phyloP scores from a whole-genome alignment of 805 yeast genomes.

The Ogataea dorogensis region DNA sequence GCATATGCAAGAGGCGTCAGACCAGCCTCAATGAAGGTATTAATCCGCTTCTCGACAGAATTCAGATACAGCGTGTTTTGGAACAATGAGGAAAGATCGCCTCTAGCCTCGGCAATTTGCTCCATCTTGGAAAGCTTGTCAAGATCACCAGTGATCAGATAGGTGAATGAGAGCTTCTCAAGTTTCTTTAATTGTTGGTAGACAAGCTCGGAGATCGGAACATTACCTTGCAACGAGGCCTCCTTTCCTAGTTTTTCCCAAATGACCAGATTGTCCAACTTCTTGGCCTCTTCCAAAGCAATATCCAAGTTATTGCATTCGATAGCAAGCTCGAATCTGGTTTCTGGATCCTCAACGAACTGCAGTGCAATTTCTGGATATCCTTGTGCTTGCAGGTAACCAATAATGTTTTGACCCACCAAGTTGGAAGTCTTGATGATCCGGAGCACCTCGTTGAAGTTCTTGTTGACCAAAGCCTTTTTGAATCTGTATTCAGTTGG shows the following conservation, averaged over 20 bases:
- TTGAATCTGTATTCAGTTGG: constrained; percentile 98
- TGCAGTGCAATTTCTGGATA: constrained; percentile 97
- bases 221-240: constrained; percentile 88
- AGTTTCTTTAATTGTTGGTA: constrained; percentile 84
- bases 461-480: constrained; percentile 83
- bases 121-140: constrained; percentile 81
- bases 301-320: constrained; percentile 87
- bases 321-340: constrained; percentile 91
- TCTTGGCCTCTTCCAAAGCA: constrained; percentile 86
- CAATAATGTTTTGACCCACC: constrained; percentile 96
- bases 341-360: constrained; percentile 94
- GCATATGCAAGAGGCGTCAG: constrained; percentile 89
- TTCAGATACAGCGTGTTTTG: constrained; percentile 80
- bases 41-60: constrained; percentile 71
- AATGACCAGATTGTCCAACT: constrained; percentile 59
- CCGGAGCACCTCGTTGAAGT: constrained; percentile 88
- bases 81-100: constrained; percentile 73
- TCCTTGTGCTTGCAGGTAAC: constrained; percentile 90
- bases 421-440: constrained; percentile 84
- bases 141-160: constrained; percentile 77
- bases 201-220: constrained; percentile 78
- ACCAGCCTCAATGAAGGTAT: constrained; percentile 73
- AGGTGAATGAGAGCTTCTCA: constrained; percentile 87
- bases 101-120: constrained; percentile 83
- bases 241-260: constrained; percentile 86